Evolutionary conservation across 2,329 filamentous ascomycete species (phyloP).

Genomic region (Cladophialophora bantiana): DNA sequence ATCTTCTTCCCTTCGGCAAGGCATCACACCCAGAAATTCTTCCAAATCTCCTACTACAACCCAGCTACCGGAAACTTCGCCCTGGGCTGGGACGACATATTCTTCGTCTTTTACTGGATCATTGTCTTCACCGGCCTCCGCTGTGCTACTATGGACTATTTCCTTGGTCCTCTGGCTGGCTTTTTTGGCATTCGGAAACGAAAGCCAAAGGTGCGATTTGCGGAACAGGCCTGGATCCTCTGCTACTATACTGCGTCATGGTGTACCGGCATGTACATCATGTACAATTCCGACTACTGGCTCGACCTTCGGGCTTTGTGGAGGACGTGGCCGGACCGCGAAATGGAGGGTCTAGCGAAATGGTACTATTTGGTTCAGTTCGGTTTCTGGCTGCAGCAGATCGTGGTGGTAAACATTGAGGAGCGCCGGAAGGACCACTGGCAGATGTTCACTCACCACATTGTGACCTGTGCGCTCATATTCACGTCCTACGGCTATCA

Average conservation of each 20-base stretch:
- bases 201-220: slow-evolving; percentile 82
- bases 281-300: slow-evolving; percentile 78
- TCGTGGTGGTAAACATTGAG: slow-evolving; percentile 93
- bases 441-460: slow-evolving; percentile 95
- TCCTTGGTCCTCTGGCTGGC: slow-evolving; percentile 79
- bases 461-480: slow-evolving; percentile 84
- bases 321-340: slow-evolving; percentile 81
- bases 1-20: slow-evolving; percentile 81
- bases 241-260: slow-evolving; percentile 84
- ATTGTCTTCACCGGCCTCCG: slow-evolving; percentile 86
- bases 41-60: slow-evolving; percentile 84
- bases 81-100: slow-evolving; percentile 79
- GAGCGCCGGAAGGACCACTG: slow-evolving; percentile 91
- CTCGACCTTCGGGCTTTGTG: slow-evolving; percentile 79
- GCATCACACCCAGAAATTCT: slow-evolving; percentile 83
- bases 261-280: slow-evolving; percentile 83
- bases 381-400: slow-evolving; percentile 92
- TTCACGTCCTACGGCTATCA: slow-evolving; percentile 85
- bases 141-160: slow-evolving; percentile 83
- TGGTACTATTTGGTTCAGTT: slow-evolving; percentile 89
- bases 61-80: slow-evolving; percentile 71
- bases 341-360: slow-evolving; percentile 78
- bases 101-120: slow-evolving; percentile 78
- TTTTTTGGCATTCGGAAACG: slow-evolving; percentile 72
- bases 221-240: slow-evolving; percentile 91